Conservation (phyloP, 139 green algal species). For the Chlamydomonas schloesseri region DNA sequence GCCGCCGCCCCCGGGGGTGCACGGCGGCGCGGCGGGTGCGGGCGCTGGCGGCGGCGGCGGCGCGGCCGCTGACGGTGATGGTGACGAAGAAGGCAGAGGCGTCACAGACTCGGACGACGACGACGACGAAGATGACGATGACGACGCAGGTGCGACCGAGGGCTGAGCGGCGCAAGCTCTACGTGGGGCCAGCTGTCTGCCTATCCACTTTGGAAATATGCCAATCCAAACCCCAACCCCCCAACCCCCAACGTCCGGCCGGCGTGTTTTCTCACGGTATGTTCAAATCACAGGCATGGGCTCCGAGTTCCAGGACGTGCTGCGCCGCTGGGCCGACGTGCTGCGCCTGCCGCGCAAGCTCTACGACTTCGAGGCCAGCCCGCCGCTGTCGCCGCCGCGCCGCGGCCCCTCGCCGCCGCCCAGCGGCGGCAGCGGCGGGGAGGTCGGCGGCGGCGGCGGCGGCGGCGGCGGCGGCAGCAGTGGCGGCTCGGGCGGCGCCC, state of each 20-base stretch:
- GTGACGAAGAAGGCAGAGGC: not conserved
- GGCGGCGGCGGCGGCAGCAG: not conserved
- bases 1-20: too few relatives aligned
- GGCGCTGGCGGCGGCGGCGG: not conserved
- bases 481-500: too few relatives aligned
- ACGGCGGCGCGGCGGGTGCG: not conserved
- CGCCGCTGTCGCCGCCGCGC: not conserved
- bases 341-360: slow-evolving; percentile 24
- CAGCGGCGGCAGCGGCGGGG: not conserved
- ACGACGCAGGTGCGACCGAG: too few relatives aligned
- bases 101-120: not conserved
- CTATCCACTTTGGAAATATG: too few relatives aligned
- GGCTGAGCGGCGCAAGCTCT: too few relatives aligned
- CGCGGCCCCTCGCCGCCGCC: not conserved
- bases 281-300: not conserved
- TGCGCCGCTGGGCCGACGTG: slow-evolving; percentile 29
- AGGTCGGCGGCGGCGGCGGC: not conserved
- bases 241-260: too few relatives aligned
- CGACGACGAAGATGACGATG: not conserved
- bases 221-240: too few relatives aligned
- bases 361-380: slow-evolving; percentile 31
- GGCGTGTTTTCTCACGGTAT: too few relatives aligned
- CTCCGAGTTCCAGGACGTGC: slow-evolving; percentile 23
- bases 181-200: too few relatives aligned
- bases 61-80: not conserved